These are phyloP conservation scores for Salinomyces thailandicus DNA, from an alignment of 2,329 filamentous ascomycete genomes.

Conservation along the genomic window DNA sequence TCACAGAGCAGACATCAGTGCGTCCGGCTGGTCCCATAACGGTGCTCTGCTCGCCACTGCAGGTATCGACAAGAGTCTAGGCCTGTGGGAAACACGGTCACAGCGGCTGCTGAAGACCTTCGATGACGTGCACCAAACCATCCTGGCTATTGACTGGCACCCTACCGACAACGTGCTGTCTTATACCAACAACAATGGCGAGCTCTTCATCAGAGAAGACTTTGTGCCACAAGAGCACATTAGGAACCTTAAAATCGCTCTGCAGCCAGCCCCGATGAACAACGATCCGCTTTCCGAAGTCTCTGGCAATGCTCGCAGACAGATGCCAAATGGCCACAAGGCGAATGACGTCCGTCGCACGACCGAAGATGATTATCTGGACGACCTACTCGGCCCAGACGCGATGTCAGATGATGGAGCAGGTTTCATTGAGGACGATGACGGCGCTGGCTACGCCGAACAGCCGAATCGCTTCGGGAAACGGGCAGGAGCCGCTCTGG, in stretches of 20 bases:
- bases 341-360: constrained; percentile 41
- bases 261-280: constrained; percentile 75
- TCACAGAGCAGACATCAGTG: constrained; percentile 75
- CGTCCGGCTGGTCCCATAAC: constrained; percentile 87
- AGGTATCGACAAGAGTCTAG: constrained; percentile 49
- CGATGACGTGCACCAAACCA: constrained; percentile 60
- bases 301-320: constrained; percentile 52
- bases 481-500: constrained; percentile 33
- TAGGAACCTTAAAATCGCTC: constrained; percentile 38
- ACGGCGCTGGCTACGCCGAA: constrained; percentile 77
- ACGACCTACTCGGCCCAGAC: constrained; percentile 64
- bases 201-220: constrained; percentile 79
- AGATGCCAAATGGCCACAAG: constrained; percentile 45
- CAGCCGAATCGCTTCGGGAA: constrained; percentile 55
- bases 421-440: constrained; percentile 89
- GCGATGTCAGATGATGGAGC: constrained; percentile 52
- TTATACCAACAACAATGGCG: constrained; percentile 85
- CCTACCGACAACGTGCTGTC: constrained; percentile 78
- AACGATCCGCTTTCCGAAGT: constrained; percentile 66
- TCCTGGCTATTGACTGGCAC: constrained; percentile 84
- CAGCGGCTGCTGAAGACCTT: constrained; percentile 70
- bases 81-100: constrained; percentile 83
- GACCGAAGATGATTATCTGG: constrained; percentile 61
- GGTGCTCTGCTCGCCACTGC: constrained; percentile 69
- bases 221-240: constrained; percentile 45